Evolutionary conservation across 371 early-diverging fungal species (phyloP), one percentile per base, ranked within the genome.

Genomic region (Mortierella sp.): DNA sequence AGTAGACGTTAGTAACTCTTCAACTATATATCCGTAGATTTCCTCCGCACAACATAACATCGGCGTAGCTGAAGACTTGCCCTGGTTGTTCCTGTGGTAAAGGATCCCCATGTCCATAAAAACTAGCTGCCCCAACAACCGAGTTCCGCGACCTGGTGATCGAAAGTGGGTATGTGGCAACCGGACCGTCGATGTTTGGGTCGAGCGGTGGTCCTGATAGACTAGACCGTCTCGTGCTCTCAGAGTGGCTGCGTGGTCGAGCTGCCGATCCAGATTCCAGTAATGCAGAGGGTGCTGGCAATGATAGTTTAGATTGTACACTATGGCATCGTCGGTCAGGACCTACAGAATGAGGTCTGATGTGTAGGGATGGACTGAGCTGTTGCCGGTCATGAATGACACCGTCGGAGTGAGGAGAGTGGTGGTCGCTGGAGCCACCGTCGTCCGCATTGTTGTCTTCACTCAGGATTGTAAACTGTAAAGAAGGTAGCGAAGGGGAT

Each of bases 381-480:
- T 14, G 55, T 16, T 55, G 55, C 16, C 55, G 55, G 13, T 31
- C 31, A 1, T 55, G 31, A 6, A 19, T 16, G 11, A 7, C 26
- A 41, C 69, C 40, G 29, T 39, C 26, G 2, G 47, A 16, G 7
- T 22, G 53, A 24, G 14, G 9, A 16, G 14, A 2, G 26, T 2
- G 2, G 4, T 29, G 40, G 4, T 48, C 26, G 19, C n/a, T 19
- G n/a, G n/a, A n/a, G n/a, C n/a, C n/a, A n/a, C n/a, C n/a, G 31
- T 16, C 13, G 37, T 4, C 14, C 1, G 0, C 26, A 26, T 22
- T 50, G 10, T 29, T 39, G 2, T 68, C 55, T 14, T 68, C 55
- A 0, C 53, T 24, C 69, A 68, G 8, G 11, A 68, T 19, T 2
- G 55, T 53, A 8, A 68, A 68, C 6, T 68, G 69, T 19, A 68